Evolutionary conservation across 768 basidiomycete species (phyloP), one percentile per base, ranked within the genome.

Genomic region (Phanerochaete sordida): DNA sequence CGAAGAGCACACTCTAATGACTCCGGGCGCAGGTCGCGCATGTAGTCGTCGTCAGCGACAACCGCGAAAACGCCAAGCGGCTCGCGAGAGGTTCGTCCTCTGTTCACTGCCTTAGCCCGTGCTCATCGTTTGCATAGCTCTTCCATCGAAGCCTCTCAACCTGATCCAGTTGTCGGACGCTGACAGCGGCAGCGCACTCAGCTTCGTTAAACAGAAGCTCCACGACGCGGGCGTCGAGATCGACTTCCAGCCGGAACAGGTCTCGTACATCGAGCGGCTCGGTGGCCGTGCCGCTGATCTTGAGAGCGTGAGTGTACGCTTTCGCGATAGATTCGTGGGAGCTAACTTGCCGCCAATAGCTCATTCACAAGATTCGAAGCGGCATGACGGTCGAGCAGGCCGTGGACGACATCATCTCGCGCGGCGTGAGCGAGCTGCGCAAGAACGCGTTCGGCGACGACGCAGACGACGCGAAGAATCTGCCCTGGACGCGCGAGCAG

Each of bases 391-490:
- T 95, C 2, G 79, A 85, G 56, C 90, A 90, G 39, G 93, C 93
- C 1, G 90, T 97, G 5, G 91, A 95, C 67, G 95, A 98, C 68
- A 93, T 98, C 66, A 84, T 97, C 61, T 73, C 75, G 23, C 82
- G 91, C 16, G 88, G 87, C 33, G 84, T 94, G 11, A 81, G 85
- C 33, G 95, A 97, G 70, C 75, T 98, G 52, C 79, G 91, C 49
- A 98, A 98, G 80, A 88, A 83, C 49, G 91, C 91, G 0, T 99
- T 98, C 69, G 96, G 95, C 0, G 95, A 97, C 64, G 95, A 97
- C 68, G 73, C 79, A 1, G 93, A 96, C 57, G 95, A 97, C 67
- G 89, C 90, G 2, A 95, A 93, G 73, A 77, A 69, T 48, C 73
- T 96, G 39, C 78, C 85, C 0, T 99, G 97, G 97, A 81, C 86